Base-by-base conservation (phyloP, 768 basidiomycete genomes). In the Leccinum rimulosum region DNA sequence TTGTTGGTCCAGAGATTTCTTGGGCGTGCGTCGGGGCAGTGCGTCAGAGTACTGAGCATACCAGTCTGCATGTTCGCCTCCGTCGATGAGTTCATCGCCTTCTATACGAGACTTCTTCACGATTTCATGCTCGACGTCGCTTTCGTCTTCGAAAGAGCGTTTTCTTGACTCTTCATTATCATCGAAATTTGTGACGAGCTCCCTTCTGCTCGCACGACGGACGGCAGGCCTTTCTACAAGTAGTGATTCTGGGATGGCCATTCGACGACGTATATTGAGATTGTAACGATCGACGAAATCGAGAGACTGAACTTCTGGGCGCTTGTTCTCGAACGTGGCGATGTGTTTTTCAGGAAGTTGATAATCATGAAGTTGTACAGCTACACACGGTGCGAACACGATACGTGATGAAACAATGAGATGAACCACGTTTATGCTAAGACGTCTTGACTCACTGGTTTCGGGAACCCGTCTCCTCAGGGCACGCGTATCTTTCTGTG, bases 51-150 rank as follows among this genome's bases (percentile, higher is more conserved):
- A 64, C 52, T 66, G 73, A 54, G 76, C 76, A 72, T 69, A 77
- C 73, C 72, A 70, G 19, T 68, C 80, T 27, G 75, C 73, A 60
- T 81, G 80, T 64, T 81, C 81, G 48, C 80, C 80, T 12, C 76
- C 80, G 62, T 81, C 79, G 57, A 77, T 76, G 54, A 77, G 68
- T 22, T 80, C 79, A 49, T 81, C 78, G 38, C 72, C 77, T 50
- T 82, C 82, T n/a, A 82, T 73, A 57, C 82, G 80, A 56, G 78
- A 76, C 70, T 82, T 83, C 74, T 86, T 86, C 19, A 74, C 64
- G 61, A 74, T 74, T 60, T 77, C 76, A 50, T 65, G 65, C 53
- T 79, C 77, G 61, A 73, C 70, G 30, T 77, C 79, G 47, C 79
- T 79, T 54, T 78, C 77, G 40, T 79, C 79, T 57, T 78, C 77